Base-by-base conservation (phyloP, 75 land plant genomes). In the Cupressus sempervirens region DNA sequence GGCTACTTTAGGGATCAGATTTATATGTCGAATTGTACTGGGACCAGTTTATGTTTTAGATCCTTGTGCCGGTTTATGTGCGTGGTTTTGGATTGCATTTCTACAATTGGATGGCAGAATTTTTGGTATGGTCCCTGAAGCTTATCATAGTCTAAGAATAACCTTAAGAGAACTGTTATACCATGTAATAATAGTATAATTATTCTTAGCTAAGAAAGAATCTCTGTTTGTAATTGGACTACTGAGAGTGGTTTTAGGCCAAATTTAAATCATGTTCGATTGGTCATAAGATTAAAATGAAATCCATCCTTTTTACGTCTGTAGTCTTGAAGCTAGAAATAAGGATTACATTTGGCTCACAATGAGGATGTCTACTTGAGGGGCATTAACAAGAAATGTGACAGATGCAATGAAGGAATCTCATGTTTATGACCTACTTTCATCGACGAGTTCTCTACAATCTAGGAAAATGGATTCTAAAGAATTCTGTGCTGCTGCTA, bases 401-500 rank as follows among this genome's bases (percentile, higher is more conserved):
- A 94, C 97, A 29, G 97, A 94, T 41, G 93, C 94, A 79, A 95
- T 95, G 97, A 93, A 95, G 85, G 97, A 92, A 46, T 94, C 95
- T 38, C 90, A 86, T 7, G 68, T 93, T 70, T 87, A 84, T 81
- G 95, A 95, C 79, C 46, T 91, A 85, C 58, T 88, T 76, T 53
- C 86, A 23, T 72, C 90, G 75, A 93, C 96, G 89, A 90, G 94
- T 88, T 93, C 94, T 68, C 92, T 96, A 54, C 93, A 91, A 82
- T 92, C 90, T 48, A 94, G 92, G 87, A 97, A 93, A 82, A 80
- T 97, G 88, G 98, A 96, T 82, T 93, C 96, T 86, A 88, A 96
- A 81, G 99, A 97, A 83, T 97, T 96, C 81, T 92, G 95, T 88
- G 95, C 99, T 32, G 97, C 99, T 43, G 92, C 99, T 38, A 92